Evolutionary conservation across 2,329 filamentous ascomycete genomes (phyloP), one percentile per base, ranked within the genome.

Genomic region (Trichoderma sp.): DNA sequence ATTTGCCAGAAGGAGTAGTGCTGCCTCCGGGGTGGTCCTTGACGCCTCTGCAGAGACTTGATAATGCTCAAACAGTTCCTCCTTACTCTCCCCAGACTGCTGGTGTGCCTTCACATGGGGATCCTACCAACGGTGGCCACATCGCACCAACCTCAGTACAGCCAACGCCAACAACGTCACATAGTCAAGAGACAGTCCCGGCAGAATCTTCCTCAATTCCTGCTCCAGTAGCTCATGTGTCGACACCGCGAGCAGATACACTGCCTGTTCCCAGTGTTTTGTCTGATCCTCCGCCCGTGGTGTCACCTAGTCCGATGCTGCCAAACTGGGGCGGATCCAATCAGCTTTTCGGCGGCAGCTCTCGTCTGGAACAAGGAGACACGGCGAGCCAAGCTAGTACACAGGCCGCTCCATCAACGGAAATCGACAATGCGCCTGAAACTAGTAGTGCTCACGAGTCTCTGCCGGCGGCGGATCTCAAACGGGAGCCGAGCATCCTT

Each of bases 11-110:
- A 69, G 90, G 90, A 6, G 84, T 92, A n/a, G 84, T 86, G 6
- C 85, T 92, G 24, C 90, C 90, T 3, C 84, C 86, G 32, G 90
- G 90, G 6, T 92, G 90, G 90, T 87, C 88, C 26, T 80, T 92
- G 51, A 81, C 91, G 60, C 90, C 90, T 28, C 82, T 92, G 2
- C 86, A 90, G 74, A 84, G 88, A 28, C 75, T 88, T 9, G 85
- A 87, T 65, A 83, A 80, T n/a, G 77, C 75, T 4, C 76, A 78
- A 15, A 79, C 60, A 21, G 76, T 64, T 18, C 36, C 75, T 73
- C 75, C 76, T 51, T 67, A 74, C 32, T 28, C 68, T 14, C 74
- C 76, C 11, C 77, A 76, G 66, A 73, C 77, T 12, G 74, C 73
- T 12, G 75, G 76, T 30, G 73, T 75, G 15, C 63, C 74, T 8